These are phyloP conservation scores for Linum lewisii DNA, from an alignment of 345 rosid species.

Conservation along the genomic window DNA sequence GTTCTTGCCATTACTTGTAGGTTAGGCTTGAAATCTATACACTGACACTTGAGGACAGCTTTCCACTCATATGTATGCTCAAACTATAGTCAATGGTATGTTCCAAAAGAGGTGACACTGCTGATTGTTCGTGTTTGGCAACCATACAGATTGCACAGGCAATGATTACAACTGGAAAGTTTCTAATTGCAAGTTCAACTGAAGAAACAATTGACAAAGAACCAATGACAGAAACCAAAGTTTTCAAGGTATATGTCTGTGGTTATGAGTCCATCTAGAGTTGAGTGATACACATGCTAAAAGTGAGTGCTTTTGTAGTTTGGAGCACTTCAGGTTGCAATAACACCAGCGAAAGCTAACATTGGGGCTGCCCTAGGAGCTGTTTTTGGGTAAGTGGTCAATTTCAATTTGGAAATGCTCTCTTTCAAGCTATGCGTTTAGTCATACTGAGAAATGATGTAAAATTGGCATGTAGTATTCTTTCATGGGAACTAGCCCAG, in stretches of 20 bases:
- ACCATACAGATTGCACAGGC: constrained; percentile 61
- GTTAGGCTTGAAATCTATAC: no score
- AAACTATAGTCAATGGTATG: not conserved
- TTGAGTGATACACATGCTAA: not conserved
- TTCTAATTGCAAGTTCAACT: constrained; percentile 38
- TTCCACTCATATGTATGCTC: not conserved
- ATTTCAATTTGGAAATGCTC: constrained; percentile 1
- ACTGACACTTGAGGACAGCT: not conserved
- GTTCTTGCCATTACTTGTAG: no score
- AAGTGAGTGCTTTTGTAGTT: constrained; percentile 38
- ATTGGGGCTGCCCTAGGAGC: constrained; percentile 60
- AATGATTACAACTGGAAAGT: constrained; percentile 60
- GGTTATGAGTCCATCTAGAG: constrained; percentile 2
- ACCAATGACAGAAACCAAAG: constrained; percentile 36
- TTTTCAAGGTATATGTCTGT: constrained; percentile 50
- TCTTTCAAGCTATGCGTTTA: not conserved
- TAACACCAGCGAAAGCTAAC: constrained; percentile 61
- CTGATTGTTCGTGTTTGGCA: not conserved
- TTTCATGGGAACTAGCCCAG: constrained; percentile 75
- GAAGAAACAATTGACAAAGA: constrained; percentile 27
- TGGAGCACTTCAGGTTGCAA: constrained; percentile 85
- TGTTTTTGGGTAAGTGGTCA: constrained; percentile 55
- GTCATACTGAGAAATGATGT: not conserved
- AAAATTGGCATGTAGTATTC: constrained; percentile 38
- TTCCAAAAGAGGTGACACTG: not conserved